phyloP scores from a whole-genome alignment of 176 grass and related monocot genomes.

The Avena eriantha region DNA sequence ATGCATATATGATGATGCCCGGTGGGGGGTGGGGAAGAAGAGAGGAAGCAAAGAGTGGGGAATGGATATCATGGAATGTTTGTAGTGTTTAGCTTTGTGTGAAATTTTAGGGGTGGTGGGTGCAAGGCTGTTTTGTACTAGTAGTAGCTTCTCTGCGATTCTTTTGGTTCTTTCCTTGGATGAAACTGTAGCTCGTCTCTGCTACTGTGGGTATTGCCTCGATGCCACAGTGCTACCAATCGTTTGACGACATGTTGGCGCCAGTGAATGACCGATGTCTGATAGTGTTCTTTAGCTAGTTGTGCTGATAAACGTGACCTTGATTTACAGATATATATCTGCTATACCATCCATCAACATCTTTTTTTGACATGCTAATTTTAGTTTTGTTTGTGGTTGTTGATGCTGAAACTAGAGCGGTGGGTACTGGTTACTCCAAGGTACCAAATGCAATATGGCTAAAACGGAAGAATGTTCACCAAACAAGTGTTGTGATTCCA shows the following conservation, averaged over 20 bases:
- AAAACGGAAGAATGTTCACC: background rate
- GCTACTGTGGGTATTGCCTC: constrained; percentile 38
- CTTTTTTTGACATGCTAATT: background rate
- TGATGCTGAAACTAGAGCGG: background rate
- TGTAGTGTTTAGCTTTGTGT: constrained; percentile 42
- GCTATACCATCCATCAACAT: background rate
- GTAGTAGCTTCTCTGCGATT: constrained; percentile 47
- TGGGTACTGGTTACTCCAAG: too few relatives aligned
- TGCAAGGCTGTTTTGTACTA: constrained; percentile 41
- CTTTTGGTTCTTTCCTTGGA: constrained; percentile 43
- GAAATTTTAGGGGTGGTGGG: constrained; percentile 25
- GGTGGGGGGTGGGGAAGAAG: background rate
- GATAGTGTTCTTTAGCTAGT: constrained; percentile 25
- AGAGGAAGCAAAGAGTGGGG: constrained; percentile 31
- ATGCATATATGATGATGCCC: constrained; percentile 58
- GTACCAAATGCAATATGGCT: too few relatives aligned
- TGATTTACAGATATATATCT: background rate
- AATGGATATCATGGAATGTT: constrained; percentile 48
- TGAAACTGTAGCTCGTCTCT: constrained; percentile 22
- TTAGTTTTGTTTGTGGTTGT: background rate
- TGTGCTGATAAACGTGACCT: constrained; percentile 25
- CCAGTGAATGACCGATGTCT: constrained; percentile 3
- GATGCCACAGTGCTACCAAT: constrained; percentile 17
- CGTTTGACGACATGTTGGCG: background rate
- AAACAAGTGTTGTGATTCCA: background rate